Conservation (phyloP, 768 basidiomycete species). For the Mycena albidolilacea region DNA sequence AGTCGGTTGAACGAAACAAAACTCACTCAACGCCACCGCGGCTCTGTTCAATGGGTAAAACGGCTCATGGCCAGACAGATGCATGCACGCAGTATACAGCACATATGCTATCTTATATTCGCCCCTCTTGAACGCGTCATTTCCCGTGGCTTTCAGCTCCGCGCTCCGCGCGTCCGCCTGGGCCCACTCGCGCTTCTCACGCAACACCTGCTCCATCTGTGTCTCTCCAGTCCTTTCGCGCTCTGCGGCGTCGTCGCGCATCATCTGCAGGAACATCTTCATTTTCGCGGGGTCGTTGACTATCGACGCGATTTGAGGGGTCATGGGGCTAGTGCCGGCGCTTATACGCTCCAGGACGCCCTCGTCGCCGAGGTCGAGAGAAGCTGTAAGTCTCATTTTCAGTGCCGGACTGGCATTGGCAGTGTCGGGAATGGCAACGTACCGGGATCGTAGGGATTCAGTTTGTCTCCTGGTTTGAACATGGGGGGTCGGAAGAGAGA, state of each 20-base stretch:
- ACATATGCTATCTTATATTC: conserved; percentile 32
- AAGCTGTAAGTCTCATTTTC: conserved; percentile 6
- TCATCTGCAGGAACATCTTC: background rate
- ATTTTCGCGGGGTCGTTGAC: conserved; percentile 19
- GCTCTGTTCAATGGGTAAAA: conserved; percentile 39
- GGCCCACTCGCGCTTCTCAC: conserved; percentile 30
- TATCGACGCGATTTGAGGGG: conserved; percentile 4
- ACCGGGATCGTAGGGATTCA: conserved; percentile 33
- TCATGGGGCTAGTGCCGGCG: conserved; percentile 34
- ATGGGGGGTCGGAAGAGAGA: background rate
- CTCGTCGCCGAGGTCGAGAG: conserved; percentile 25
- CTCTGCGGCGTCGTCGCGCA: conserved; percentile 13
- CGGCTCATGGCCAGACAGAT: conserved; percentile 34
- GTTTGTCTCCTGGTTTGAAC: conserved; percentile 27
- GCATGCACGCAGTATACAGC: conserved; percentile 34
- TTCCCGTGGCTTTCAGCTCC: conserved; percentile 32
- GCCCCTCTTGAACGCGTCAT: conserved; percentile 24
- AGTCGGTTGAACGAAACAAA: background rate
- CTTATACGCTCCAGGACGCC: conserved; percentile 16
- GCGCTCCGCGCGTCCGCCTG: conserved; percentile 19
- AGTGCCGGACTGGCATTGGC: background rate
- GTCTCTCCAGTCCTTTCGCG: conserved; percentile 30
- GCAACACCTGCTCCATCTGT: background rate
- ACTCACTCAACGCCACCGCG: conserved; percentile 37
- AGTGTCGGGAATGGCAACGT: background rate